These are phyloP conservation scores for Dionaea muscipula DNA, from an alignment of 179 eudicot species.

Conservation along the genomic window DNA sequence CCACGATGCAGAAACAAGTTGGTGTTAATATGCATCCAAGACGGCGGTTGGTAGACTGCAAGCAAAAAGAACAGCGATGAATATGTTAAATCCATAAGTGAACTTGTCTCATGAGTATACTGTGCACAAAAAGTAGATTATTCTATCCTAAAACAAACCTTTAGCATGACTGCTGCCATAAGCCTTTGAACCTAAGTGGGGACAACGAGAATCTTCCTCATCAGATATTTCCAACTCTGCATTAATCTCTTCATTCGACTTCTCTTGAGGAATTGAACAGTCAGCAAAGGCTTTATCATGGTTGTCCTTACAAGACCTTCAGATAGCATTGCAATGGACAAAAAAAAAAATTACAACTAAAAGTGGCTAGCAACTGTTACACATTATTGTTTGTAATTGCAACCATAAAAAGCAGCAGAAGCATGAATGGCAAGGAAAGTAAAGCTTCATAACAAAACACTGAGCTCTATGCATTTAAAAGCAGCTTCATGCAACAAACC, in stretches of 20 bases:
- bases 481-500: no score
- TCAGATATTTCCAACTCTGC: slow-evolving; percentile 89
- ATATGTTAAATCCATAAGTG: slow-evolving; percentile 2
- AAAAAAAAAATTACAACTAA: no score
- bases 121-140: not conserved
- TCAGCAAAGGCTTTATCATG: slow-evolving; percentile 65
- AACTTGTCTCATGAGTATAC: slow-evolving; percentile 1
- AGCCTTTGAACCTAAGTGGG: slow-evolving; percentile 26
- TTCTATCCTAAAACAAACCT: slow-evolving; percentile 29
- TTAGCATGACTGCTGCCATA: slow-evolving; percentile 25
- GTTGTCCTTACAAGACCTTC: slow-evolving; percentile 90
- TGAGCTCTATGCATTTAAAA: no score
- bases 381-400: not conserved
- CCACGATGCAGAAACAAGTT: slow-evolving; percentile 79
- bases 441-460: no score
- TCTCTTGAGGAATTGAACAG: slow-evolving; percentile 90
- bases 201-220: slow-evolving; percentile 57
- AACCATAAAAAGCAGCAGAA: no score
- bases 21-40: slow-evolving; percentile 68
- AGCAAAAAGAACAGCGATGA: slow-evolving; percentile 6
- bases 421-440: no score
- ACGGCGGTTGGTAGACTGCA: slow-evolving; percentile 48
- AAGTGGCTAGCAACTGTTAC: no score
- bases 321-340: not conserved
- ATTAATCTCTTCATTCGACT: slow-evolving; percentile 78